A percentile compares a stretch with the other conserved stretches of the same genome.
Conservation (phyloP, 1,284 basidiomycete genomes). For the Flammula alnicola region DNA sequence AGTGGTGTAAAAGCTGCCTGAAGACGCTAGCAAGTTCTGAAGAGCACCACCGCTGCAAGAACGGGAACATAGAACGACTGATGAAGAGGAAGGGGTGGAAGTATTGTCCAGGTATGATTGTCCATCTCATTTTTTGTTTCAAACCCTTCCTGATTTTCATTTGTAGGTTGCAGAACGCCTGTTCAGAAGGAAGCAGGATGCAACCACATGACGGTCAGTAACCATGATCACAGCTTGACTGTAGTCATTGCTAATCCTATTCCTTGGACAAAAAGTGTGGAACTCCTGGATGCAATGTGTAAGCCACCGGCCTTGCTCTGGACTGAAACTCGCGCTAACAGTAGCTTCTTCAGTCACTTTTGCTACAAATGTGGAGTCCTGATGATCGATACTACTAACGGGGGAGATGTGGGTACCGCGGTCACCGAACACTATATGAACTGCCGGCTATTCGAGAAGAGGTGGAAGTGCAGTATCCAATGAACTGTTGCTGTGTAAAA, state of each 20-base stretch:
- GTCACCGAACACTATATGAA: constrained; percentile 48
- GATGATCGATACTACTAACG: constrained; percentile 53
- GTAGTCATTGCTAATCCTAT: neutral
- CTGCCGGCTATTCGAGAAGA: constrained; percentile 47
- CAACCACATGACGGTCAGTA: constrained; percentile 66
- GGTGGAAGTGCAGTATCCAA: constrained; percentile 27
- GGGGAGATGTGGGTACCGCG: constrained; percentile 45
- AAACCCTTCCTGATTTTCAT: too few relatives aligned
- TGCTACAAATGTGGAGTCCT: constrained; percentile 59
- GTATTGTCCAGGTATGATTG: constrained; percentile 20
- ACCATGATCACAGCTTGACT: neutral
- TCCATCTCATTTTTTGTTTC: neutral
- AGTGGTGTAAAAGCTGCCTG: constrained; percentile 24
- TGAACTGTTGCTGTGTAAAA: too few relatives aligned
- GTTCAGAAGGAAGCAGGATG: constrained; percentile 61
- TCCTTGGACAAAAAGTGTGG: constrained; percentile 61
- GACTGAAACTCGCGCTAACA: neutral
- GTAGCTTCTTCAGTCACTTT: constrained; percentile 51
- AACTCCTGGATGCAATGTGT: constrained; percentile 63
- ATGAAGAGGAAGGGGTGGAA: constrained; percentile 26
- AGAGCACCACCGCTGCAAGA: constrained; percentile 21
- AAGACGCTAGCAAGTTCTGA: constrained; percentile 19
- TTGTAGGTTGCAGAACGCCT: constrained; percentile 61
- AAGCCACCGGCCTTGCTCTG: constrained; percentile 21
- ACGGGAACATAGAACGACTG: constrained; percentile 18